Base-by-base conservation (phyloP, 495 filamentous ascomycete species). In the Tuber umbilicatum region DNA sequence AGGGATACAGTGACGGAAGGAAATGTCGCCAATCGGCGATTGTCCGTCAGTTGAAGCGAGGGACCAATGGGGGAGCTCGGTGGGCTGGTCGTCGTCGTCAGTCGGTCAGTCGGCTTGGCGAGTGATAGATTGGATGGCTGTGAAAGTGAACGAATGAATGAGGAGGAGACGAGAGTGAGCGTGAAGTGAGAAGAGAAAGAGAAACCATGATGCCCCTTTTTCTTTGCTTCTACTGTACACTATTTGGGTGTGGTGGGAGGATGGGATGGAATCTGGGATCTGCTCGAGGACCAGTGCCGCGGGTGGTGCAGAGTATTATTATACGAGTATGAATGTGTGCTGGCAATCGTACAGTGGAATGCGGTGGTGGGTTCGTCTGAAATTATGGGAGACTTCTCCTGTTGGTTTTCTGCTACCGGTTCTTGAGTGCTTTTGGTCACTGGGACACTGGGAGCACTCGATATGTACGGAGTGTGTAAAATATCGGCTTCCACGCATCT, bases 11-110 rank as follows among this genome's bases (percentile, higher is more conserved):
- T 31, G 55, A 64, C 55, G 55, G 55, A 64, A 12, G 55, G 55
- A 64, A 64, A 64, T 39, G 73, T 77, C 73, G 77, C 77, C 77
- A 79, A 79, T 79, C 76, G 77, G 76, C 74, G 77, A 78, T 75
- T 78, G 76, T 67, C 72, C 76, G 74, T 74, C 38, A 31, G 68
- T 74, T 60, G 50, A n/a, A 73, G 23, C 21, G 42, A 68, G 64
- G 71, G n/a, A 68, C 47, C 27, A 31, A 70, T 43, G 70, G 38
- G 40, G 19, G 55, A 64, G 55, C 31, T 27, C 5, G 27, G 27
- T 64, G 12, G 55, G 55, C 3, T 35, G 12, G 31, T 64, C 55
- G 27, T 64, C 55, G 55, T 64, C 27, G 55, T 64, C 55, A 17
- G 14, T 60, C 23, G 9, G 9, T 55, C 9, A 3, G 10, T 60